Evolutionary conservation across 768 basidiomycete species (phyloP).

Genomic region (Obba rivulosa): DNA sequence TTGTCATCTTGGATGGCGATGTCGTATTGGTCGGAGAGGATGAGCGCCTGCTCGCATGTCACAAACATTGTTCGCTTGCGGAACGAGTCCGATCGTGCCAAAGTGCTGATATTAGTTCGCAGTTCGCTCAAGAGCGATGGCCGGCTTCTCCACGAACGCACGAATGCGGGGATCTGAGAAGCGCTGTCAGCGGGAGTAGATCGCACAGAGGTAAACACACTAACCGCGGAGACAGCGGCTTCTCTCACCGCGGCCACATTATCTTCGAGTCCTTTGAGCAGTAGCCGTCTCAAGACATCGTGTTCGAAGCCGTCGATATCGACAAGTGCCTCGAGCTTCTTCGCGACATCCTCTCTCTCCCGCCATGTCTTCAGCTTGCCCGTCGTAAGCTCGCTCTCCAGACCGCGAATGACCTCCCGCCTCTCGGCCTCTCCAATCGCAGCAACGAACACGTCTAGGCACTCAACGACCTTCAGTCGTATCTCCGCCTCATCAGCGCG

Average conservation of each 20-base stretch:
- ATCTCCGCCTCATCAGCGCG: constrained; percentile 61
- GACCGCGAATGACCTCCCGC: constrained; percentile 34
- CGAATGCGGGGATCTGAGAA: constrained; percentile 11
- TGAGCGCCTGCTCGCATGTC: constrained; percentile 63
- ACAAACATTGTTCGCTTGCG: constrained; percentile 50
- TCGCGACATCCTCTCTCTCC: constrained; percentile 67
- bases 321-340: constrained; percentile 47
- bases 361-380: constrained; percentile 68
- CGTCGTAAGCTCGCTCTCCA: constrained; percentile 48
- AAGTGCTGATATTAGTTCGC: constrained; percentile 9
- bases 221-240: constrained; percentile 59
- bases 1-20: constrained; percentile 35
- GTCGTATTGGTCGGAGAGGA: constrained; percentile 29
- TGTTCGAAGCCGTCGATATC: constrained; percentile 36
- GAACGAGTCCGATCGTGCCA: constrained; percentile 12
- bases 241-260: constrained; percentile 82
- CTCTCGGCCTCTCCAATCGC: constrained; percentile 45
- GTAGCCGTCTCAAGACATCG: constrained; percentile 45
- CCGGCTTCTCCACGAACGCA: constrained; percentile 11
- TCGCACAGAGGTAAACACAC: constrained; percentile 21
- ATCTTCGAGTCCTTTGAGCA: constrained; percentile 65
- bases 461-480: constrained; percentile 65
- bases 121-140: constrained; percentile 15
- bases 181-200: neutral
- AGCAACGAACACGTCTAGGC: constrained; percentile 49